Conservation (phyloP, 352 stramenopile species). For the Plasmopara viticola region DNA sequence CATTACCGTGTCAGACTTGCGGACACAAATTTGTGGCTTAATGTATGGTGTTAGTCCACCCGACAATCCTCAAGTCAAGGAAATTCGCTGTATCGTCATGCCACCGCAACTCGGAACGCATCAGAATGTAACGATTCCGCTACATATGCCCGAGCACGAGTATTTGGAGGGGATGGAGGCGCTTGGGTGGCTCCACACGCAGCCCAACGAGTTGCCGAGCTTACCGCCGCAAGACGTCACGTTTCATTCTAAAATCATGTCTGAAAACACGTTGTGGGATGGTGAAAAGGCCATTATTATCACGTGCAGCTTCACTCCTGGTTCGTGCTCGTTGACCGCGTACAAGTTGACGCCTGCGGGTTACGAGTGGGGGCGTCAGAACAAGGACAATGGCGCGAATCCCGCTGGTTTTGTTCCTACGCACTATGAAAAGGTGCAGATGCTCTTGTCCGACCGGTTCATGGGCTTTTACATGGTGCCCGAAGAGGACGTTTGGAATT, state of each 20-base stretch:
- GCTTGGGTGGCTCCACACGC: constrained; percentile 99
- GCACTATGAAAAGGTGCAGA: constrained; percentile 99
- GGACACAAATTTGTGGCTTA: constrained; percentile 97
- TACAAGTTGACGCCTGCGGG: constrained; percentile 97
- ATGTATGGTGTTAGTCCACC: constrained; percentile 98
- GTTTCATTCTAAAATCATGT: constrained; percentile 96
- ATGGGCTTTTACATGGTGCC: constrained; percentile 99
- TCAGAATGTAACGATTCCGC: constrained; percentile 95
- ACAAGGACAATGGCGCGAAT: constrained; percentile 94
- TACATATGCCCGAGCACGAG: constrained; percentile 94
- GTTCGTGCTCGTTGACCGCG: constrained; percentile 97
- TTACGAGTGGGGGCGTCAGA: constrained; percentile 98
- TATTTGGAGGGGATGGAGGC: constrained; percentile 97
- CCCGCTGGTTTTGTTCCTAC: constrained; percentile 93
- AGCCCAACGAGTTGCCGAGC: constrained; percentile 97
- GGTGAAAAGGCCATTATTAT: constrained; percentile 98
- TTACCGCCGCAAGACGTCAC: constrained; percentile 95
- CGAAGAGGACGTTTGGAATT: constrained; percentile 99
- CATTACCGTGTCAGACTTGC: constrained; percentile 96
- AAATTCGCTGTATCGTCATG: constrained; percentile 99
- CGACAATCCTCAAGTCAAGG: constrained; percentile 98
- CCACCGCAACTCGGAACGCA: constrained; percentile 98
- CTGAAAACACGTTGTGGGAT: constrained; percentile 95
- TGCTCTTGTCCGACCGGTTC: constrained; percentile 99
- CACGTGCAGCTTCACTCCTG: constrained; percentile 98